A percentile compares a stretch with the other conserved stretches of the same genome.
Conservation (phyloP, 306 rosid genomes). For the Ziziphus jujuba region DNA sequence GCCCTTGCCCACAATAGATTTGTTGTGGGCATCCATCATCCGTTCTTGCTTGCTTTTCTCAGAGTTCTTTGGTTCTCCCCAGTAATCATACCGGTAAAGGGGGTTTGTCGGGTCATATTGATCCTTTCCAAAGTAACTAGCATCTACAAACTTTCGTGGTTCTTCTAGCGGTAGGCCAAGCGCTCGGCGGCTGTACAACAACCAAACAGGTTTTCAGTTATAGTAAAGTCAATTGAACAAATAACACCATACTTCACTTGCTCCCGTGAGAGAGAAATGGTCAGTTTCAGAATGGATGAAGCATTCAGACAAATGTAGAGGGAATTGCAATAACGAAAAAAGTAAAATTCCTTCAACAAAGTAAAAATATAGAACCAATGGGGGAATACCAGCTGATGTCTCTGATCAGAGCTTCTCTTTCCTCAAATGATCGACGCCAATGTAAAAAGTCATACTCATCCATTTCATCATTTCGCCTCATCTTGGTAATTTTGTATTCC, state of each 20-base stretch:
- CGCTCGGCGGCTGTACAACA: slow-evolving; percentile 64
- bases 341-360: not conserved
- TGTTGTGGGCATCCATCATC: slow-evolving; percentile 74
- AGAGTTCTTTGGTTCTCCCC: slow-evolving; percentile 98
- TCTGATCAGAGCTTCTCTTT: slow-evolving; percentile 89
- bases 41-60: slow-evolving; percentile 85
- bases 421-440: slow-evolving; percentile 92
- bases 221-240: not conserved
- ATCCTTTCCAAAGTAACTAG: slow-evolving; percentile 73
- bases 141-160: slow-evolving; percentile 83
- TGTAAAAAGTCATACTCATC: slow-evolving; percentile 88
- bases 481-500: slow-evolving; percentile 53
- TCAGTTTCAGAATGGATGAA: too few relatives aligned
- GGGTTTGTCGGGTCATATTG: slow-evolving; percentile 72
- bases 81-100: slow-evolving; percentile 85
- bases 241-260: too few relatives aligned
- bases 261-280: not conserved
- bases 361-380: slow-evolving; percentile 3
- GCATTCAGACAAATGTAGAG: not conserved
- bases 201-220: not conserved
- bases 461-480: slow-evolving; percentile 90
- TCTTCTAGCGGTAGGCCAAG: slow-evolving; percentile 91
- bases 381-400: slow-evolving; percentile 80
- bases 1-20: slow-evolving; percentile 79
- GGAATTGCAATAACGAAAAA: not conserved